Evolutionary conservation across 805 yeast genomes (phyloP), one percentile per base, ranked within the genome.

Genomic region (Vanderwaltozyma polyspora): DNA sequence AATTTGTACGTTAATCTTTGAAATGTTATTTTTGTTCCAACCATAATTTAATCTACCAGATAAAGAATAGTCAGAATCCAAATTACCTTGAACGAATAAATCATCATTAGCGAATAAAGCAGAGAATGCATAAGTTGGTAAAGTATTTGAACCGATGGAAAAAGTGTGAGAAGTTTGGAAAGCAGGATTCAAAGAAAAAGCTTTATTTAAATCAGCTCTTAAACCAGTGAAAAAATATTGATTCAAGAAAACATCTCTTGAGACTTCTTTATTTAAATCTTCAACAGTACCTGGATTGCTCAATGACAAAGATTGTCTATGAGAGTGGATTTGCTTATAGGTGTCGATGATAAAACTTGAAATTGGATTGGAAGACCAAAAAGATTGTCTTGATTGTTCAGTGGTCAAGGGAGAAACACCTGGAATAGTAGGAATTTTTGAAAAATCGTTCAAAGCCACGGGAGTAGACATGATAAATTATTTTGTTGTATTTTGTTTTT

Each of bases 141-240:
- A 68, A 31, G 75, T 73, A 45, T 78, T 76, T 37, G 93, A 80
- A 32, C 97, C 97, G 46, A 84, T 68, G 26, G 94, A 71, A 55
- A 91, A 80, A 40, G 95, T 79, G 60, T 91, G 98, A 43, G 95
- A 80, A 39, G 93, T 82, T 70, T 91, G 97, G 79, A 91, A 91
- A 39, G 84, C 87, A 38, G 98, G 98, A 63, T 77, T 78, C 71
- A 87, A 72, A 44, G 81, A 66, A 56, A 91, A 85, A 11, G 87
- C 84, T 70, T 89, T 89, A 66, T 84, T 82, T 51, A 91, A 73
- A 62, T 91, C 98, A 38, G 97, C 98, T 59, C 95, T 81, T 54
- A 91, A 72, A 39, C 98, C 98, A 26, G 94, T 79, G 71, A 89
- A 89, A 62, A 79, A 77, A 66, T 83, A 82, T 57, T 86, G 94